phyloP scores from a whole-genome alignment of 805 yeast species.

The Monosporozyma aquatica region DNA sequence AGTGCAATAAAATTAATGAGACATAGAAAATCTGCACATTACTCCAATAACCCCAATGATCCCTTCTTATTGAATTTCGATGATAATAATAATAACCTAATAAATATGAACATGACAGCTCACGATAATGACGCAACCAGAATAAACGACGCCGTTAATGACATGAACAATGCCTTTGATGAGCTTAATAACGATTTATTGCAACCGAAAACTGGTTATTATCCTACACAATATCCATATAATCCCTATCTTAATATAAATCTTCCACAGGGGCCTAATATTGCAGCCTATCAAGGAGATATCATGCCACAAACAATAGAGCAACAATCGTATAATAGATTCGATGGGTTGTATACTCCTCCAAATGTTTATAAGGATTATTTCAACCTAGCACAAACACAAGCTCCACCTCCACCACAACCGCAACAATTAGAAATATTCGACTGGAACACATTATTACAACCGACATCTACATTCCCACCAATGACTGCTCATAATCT shows the following conservation, averaged over 20 bases:
- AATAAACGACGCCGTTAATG: neutral
- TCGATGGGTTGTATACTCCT: slow-evolving; percentile 9
- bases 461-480: neutral
- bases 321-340: slow-evolving; percentile 7
- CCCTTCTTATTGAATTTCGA: neutral
- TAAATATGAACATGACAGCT: too few species aligned
- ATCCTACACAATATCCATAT: slow-evolving; percentile 3
- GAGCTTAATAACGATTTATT: neutral
- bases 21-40: neutral
- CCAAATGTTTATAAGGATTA: slow-evolving; percentile 4
- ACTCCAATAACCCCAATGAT: neutral
- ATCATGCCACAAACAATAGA: slow-evolving; percentile 9
- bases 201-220: neutral
- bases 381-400: slow-evolving; percentile 1
- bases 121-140: neutral
- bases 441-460: slow-evolving; percentile 7
- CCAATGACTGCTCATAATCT: slow-evolving; percentile 2
- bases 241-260: slow-evolving; percentile 3
- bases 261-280: neutral
- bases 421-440: slow-evolving; percentile 2
- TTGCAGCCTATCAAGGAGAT: slow-evolving; percentile 4
- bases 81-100: neutral
- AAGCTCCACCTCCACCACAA: neutral
- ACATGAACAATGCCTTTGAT: neutral
- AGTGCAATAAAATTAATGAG: neutral